phyloP scores from a whole-genome alignment of 805 yeast genomes.

The Lipomyces anomalus region DNA sequence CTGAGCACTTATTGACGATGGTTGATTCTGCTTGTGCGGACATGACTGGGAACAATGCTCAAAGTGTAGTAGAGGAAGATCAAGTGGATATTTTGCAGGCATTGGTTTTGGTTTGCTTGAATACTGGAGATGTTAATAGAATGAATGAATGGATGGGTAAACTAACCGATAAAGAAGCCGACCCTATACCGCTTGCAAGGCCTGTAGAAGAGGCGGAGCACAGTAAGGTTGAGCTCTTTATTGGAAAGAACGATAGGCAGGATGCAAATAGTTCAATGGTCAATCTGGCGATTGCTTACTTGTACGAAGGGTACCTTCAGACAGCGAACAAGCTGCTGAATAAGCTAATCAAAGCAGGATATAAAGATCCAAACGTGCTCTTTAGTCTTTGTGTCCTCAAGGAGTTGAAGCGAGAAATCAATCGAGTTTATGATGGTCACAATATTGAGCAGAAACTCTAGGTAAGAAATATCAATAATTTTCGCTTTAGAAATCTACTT shows the following conservation, averaged over 20 bases:
- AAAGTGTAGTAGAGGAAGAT: neutral
- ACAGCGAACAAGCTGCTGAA: neutral
- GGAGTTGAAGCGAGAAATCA: neutral
- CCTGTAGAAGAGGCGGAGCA: neutral
- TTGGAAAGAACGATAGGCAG: slow-evolving; percentile 11
- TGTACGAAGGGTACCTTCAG: slow-evolving; percentile 16
- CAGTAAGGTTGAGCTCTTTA: slow-evolving; percentile 2
- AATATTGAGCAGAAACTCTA: too few relatives aligned
- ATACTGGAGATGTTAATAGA: neutral
- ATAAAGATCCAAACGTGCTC: neutral
- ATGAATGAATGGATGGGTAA: neutral
- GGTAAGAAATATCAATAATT: too few relatives aligned
- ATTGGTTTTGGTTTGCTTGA: neutral
- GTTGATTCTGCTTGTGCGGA: neutral
- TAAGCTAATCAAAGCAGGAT: neutral
- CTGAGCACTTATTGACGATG: slow-evolving; percentile 27
- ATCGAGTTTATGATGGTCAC: neutral
- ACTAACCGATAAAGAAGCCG: neutral
- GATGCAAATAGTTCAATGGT: slow-evolving; percentile 13
- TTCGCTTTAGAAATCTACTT: too few relatives aligned
- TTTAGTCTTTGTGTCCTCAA: neutral
- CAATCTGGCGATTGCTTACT: slow-evolving; percentile 15
- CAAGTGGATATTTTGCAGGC: neutral
- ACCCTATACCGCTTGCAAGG: neutral
- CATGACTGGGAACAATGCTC: too few relatives aligned